Base-by-base conservation (phyloP, 129 eudicot genomes). In the Mikania micrantha region DNA sequence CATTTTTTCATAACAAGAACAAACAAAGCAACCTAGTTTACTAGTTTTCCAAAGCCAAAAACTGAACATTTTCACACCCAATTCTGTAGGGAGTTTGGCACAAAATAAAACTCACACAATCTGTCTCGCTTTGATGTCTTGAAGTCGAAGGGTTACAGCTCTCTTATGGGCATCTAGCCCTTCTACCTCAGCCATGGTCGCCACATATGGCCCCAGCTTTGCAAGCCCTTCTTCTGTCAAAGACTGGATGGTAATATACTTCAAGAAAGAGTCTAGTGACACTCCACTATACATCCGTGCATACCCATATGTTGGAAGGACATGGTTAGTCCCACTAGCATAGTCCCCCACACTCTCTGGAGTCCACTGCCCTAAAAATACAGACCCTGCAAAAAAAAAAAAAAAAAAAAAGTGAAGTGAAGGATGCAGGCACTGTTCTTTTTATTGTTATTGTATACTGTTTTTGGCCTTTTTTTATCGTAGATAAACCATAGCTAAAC, bases 281-380 rank as follows among this genome's bases (percentile, higher is more conserved):
- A 94, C 99, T 20, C 99, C 99, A 32, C 97, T 81, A 24, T 94
- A 94, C 97, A 94, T 94, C 20, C 95, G 80, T 4, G 99, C 97
- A 83, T 94, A 94, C 28, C 99, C 99, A 35, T 94, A 94, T 20
- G 99, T 94, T 16, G 99, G 99, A 64, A 94, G 95, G 29, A 94
- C 99, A 34, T 94, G 99, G 64, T 94, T 94, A n/a, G 97, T 94
- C 40, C 99, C 99, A 50, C 99, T 94, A 3, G 99, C 99, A 78
- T 94, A 94, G 66, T 94, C 99, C 58, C 99, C 99, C 9, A 94
- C 99, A 74, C 99, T 94, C 86, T 94, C 99, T 6, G 99, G 99
- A 9, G 99, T 94, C 99, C 99, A 94, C 69, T 85, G 93, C 66
- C 99, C 99, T 66, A 94, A 57, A 72, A 94, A 94, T 42, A 94